Evolutionary conservation across 164 flowering plant species (phyloP).

Genomic region (Umbilicus rupestris): DNA sequence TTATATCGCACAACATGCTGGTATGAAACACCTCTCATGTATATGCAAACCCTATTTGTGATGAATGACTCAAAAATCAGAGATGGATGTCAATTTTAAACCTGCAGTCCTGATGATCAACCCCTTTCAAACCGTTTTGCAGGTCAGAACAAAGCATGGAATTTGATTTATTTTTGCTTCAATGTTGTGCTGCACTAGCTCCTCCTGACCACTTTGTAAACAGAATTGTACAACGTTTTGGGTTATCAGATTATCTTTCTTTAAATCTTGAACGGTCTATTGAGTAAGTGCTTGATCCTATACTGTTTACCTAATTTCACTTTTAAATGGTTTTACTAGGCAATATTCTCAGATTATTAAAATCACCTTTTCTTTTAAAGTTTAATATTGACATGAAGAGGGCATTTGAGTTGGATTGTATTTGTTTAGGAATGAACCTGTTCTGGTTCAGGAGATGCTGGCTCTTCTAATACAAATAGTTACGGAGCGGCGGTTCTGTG

Average conservation of each 20-base stretch:
- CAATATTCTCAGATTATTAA: neutral
- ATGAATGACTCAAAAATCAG: neutral
- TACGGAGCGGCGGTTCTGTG: conserved; percentile 82
- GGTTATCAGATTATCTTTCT: conserved; percentile 57
- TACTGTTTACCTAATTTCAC: neutral
- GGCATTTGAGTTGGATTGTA: neutral
- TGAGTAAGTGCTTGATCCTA: conserved; percentile 46
- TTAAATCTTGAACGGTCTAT: conserved; percentile 42
- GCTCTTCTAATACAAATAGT: conserved; percentile 77
- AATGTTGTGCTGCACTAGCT: conserved; percentile 95
- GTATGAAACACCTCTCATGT: conserved; percentile 30
- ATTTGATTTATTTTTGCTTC: conserved; percentile 86
- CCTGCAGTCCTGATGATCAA: neutral
- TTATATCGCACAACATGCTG: conserved; percentile 74
- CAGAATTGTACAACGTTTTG: conserved; percentile 76
- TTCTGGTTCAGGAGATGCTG: conserved; percentile 82
- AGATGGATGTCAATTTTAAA: neutral
- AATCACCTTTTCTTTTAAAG: neutral
- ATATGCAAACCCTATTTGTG: neutral
- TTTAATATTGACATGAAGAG: neutral
- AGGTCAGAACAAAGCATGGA: conserved; percentile 85
- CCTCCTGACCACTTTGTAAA: conserved; percentile 65
- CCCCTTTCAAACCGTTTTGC: conserved; percentile 15
- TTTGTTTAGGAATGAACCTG: conserved; percentile 71
- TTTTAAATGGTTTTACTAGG: neutral